A percentile compares a stretch with the other conserved stretches of the same genome.
Evolutionary conservation across 2,329 filamentous ascomycete species (phyloP).

Genomic region (Fusarium succisae): DNA sequence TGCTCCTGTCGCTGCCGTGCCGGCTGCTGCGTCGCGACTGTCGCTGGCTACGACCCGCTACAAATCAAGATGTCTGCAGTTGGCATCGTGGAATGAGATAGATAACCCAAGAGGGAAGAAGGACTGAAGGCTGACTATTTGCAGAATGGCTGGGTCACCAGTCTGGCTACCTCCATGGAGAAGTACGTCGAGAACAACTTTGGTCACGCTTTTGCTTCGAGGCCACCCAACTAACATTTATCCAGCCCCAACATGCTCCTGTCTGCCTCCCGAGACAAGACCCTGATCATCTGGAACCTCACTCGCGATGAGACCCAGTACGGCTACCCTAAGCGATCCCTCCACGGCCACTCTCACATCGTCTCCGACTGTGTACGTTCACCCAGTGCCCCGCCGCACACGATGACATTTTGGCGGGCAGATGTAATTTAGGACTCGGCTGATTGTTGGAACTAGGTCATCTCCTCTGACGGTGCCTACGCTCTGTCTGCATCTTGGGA

Average conservation of each 20-base stretch:
- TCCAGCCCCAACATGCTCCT: conserved; percentile 98
- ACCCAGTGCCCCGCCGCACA: conserved; percentile 25
- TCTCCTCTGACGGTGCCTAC: conserved; percentile 99
- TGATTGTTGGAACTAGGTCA: conserved; percentile 71
- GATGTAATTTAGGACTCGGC: conserved; percentile 26
- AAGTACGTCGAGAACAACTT: conserved; percentile 70
- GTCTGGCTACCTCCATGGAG: conserved; percentile 97
- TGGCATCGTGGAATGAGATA: conserved; percentile 16
- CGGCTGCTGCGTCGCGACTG: conserved; percentile 30
- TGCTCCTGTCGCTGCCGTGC: conserved; percentile 25
- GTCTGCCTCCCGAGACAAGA: conserved; percentile 97
- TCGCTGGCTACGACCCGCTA: conserved; percentile 25
- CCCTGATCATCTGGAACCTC: conserved; percentile 99
- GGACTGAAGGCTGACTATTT: conserved; percentile 41
- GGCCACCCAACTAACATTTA: conserved; percentile 22
- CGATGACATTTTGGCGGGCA: conserved; percentile 11
- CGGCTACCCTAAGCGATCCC: conserved; percentile 98
- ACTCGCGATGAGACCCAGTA: conserved; percentile 98
- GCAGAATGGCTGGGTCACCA: conserved; percentile 97
- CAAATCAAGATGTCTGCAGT: conserved; percentile 17
- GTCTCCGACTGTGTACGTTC: conserved; percentile 98
- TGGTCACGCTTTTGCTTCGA: conserved; percentile 5
- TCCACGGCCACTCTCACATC: conserved; percentile 99
- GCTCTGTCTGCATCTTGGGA: conserved; percentile 99
- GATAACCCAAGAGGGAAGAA: conserved; percentile 5